Percentiles rank a stretch among this genome's conserved stretches.
These are phyloP conservation scores for Schizothecium vesticola DNA, from an alignment of 495 filamentous ascomycete genomes.

Conservation along the genomic window DNA sequence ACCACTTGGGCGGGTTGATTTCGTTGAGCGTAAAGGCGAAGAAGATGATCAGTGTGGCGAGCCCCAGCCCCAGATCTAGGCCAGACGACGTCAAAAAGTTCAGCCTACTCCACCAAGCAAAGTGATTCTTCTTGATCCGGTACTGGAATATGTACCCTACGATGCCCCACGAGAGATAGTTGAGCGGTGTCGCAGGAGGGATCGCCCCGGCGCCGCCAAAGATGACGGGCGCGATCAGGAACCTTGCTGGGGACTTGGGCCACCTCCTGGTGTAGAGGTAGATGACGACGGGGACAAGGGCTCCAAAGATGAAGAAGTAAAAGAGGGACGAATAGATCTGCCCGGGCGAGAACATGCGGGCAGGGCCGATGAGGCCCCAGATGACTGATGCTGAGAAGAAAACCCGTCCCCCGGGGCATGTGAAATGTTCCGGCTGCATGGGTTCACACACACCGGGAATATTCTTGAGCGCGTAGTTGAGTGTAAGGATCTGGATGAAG, in stretches of 20 bases:
- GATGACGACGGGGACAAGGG: conserved; percentile 50
- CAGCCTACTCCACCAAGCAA: conserved; percentile 62
- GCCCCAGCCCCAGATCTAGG: conserved; percentile 57
- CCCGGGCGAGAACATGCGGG: conserved; percentile 61
- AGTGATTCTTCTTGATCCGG: conserved; percentile 49
- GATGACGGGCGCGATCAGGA: conserved; percentile 60
- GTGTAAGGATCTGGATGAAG: conserved; percentile 60
- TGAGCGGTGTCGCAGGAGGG: conserved; percentile 63
- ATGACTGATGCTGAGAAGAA: conserved; percentile 65
- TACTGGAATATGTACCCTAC: conserved; percentile 64
- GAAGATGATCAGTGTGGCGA: conserved; percentile 58
- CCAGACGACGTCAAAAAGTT: conserved; percentile 61
- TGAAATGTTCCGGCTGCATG: conserved; percentile 58
- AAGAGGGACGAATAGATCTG: conserved; percentile 62
- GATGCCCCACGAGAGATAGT: conserved; percentile 63
- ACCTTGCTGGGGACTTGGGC: conserved; percentile 47
- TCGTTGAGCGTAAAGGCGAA: conserved; percentile 49
- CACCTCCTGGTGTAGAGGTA: conserved; percentile 52
- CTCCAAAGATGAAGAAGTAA: conserved; percentile 59
- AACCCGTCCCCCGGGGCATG: conserved; percentile 61
- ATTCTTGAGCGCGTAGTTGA: conserved; percentile 58
- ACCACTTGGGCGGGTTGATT: conserved; percentile 49
- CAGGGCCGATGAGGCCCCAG: conserved; percentile 65
- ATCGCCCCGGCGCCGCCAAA: conserved; percentile 62
- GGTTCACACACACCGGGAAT: conserved; percentile 58